Base-by-base conservation (phyloP, 306 rosid species). In the Vachellia collinsii region DNA sequence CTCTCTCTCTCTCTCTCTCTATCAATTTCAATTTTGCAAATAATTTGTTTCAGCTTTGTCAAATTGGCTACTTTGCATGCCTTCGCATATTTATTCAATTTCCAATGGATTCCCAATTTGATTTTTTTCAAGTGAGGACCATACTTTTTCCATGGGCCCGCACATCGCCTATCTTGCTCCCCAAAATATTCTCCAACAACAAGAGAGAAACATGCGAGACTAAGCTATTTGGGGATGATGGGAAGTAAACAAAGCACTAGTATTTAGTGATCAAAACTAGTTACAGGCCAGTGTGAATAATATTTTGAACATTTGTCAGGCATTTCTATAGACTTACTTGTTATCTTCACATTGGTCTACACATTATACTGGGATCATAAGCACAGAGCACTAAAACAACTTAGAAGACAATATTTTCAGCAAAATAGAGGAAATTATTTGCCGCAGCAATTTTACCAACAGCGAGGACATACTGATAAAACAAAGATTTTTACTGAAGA, bases 371-470 rank as follows among this genome's bases (percentile, higher is more conserved):
- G 56, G 20, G 56, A 20, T 14, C 19, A 50, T 20, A 50, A 14
- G 56, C 56, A 50, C 14, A 58, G 64, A 22, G 5, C 5, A 3
- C 4, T 58, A 8, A 58, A 20, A 9, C 64, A 8, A 22, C 64
- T 58, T 9, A 22, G 36, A 10, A 58, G 83, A 51, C 69, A n/a
- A 1, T 80, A 83, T 34, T 83, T 81, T 22, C 10, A 25, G 11
- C 47, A 59, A 59, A 84, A 87, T 79, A 88, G 86, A 29, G 86
- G 88, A 8, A 10, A 75, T 7, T 46, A 46, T 2, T 1, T 75
- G 41, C 76, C 84, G 16, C 77, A 78, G 4, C 85, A 39, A 5
- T 82, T 84, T 44, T 64, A 77, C 20, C 37, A 46, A 63, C 51
- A 17, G 7, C 74, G 70, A 73, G 48, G 64, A 2, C 17, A 78